Conservation (phyloP, 768 basidiomycete species). For the Infundibulicybe gibba region DNA sequence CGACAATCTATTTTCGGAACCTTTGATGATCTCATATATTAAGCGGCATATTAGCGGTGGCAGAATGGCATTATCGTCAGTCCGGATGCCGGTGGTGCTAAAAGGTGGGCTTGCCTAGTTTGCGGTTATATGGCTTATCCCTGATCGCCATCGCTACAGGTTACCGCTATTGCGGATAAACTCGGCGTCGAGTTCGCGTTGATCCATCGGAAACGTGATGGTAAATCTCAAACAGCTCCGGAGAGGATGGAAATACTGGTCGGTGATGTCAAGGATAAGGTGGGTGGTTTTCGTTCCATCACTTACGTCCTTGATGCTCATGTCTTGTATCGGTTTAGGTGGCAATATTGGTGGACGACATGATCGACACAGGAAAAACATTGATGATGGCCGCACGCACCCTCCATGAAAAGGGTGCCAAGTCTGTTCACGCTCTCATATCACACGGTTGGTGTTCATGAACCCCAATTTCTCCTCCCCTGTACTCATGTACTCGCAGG, state of each 20-base stretch:
- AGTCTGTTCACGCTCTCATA: constrained; percentile 80
- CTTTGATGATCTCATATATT: constrained; percentile 92
- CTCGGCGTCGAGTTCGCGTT: constrained; percentile 93
- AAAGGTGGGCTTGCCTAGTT: constrained; percentile 61
- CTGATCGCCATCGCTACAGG: constrained; percentile 40
- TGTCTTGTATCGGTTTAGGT: constrained; percentile 39
- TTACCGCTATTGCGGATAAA: constrained; percentile 93
- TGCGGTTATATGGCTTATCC: constrained; percentile 2
- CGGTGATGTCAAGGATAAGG: constrained; percentile 91
- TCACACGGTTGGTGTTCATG: constrained; percentile 74
- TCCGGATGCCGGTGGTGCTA: constrained; percentile 98
- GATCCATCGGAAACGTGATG: constrained; percentile 87
- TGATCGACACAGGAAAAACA: constrained; percentile 96
- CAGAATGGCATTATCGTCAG: constrained; percentile 87
- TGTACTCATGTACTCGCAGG: constrained; percentile 37
- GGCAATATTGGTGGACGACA: constrained; percentile 96
- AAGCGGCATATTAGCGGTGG: constrained; percentile 85
- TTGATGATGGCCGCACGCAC: constrained; percentile 79
- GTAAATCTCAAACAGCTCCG: constrained; percentile 58
- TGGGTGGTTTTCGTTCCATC: constrained; percentile 16
- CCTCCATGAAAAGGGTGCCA: constrained; percentile 88
- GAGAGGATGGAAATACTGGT: constrained; percentile 93
- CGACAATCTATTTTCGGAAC: constrained; percentile 96
- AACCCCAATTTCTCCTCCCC: constrained; percentile 5
- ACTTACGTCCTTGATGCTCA: too few relatives aligned